Evolutionary conservation across 805 yeast species (phyloP).

Genomic region (Starmerella davenportii): DNA sequence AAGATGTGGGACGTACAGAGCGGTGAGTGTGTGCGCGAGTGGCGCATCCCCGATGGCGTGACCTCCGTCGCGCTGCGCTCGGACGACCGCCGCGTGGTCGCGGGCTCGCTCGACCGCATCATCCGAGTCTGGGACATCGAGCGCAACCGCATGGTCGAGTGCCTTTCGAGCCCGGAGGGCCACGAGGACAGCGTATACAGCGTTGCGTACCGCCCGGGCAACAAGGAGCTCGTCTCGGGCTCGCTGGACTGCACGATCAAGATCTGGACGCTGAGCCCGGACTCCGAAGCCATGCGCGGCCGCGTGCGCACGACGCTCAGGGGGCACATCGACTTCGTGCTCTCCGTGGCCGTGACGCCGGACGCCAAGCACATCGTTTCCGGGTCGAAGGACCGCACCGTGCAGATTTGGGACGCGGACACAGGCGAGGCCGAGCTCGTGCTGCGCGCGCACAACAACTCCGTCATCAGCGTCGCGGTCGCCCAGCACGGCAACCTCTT

Average conservation of each 20-base stretch:
- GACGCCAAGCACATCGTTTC: constrained; percentile 79
- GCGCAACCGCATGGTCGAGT: constrained; percentile 78
- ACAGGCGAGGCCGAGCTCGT: constrained; percentile 83
- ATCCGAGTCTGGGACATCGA: constrained; percentile 95
- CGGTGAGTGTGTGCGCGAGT: constrained; percentile 73
- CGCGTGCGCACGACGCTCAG: constrained; percentile 39
- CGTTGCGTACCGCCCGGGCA: constrained; percentile 81
- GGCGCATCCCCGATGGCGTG: constrained; percentile 91
- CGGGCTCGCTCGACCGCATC: constrained; percentile 87
- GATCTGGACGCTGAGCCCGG: constrained; percentile 88
- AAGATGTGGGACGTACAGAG: constrained; percentile 88
- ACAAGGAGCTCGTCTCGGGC: constrained; percentile 83
- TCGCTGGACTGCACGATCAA: constrained; percentile 91
- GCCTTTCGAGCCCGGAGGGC: constrained; percentile 71
- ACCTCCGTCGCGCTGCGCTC: constrained; percentile 96
- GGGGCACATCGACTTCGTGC: constrained; percentile 91
- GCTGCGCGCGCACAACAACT: constrained; percentile 93
- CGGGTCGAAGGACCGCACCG: constrained; percentile 94
- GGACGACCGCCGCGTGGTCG: constrained; percentile 84
- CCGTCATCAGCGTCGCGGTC: constrained; percentile 87
- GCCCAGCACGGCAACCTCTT: constrained; percentile 74
- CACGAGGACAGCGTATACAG: constrained; percentile 92
- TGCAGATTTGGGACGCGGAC: constrained; percentile 85
- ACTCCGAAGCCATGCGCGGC: constrained; percentile 2
- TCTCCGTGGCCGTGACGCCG: constrained; percentile 85